These are phyloP conservation scores for Aspergillus affinis DNA, from an alignment of 495 filamentous ascomycete species.

Conservation along the genomic window DNA sequence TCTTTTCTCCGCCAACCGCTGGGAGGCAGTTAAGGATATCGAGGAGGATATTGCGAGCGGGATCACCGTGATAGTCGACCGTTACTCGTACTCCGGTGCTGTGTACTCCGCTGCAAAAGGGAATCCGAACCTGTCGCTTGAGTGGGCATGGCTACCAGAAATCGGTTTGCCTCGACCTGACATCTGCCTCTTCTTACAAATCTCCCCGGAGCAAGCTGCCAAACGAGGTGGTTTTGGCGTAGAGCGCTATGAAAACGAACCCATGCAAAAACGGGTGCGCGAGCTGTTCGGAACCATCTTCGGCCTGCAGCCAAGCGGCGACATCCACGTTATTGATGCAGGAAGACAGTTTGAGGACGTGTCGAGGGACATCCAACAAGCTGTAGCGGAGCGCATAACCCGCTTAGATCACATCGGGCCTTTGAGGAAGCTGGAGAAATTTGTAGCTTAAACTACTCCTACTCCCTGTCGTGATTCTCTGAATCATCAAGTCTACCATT, in stretches of 20 bases:
- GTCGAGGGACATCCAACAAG: conserved; percentile 57
- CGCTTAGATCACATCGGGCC: conserved; percentile 35
- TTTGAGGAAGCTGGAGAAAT: conserved; percentile 42
- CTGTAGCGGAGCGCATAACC: conserved; percentile 49
- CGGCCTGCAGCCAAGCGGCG: conserved; percentile 33
- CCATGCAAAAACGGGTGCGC: conserved; percentile 80
- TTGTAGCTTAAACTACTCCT: conserved; percentile 29
- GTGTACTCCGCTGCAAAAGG: conserved; percentile 95
- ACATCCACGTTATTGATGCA: conserved; percentile 51
- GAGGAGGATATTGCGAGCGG: conserved; percentile 59
- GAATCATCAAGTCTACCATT: neutral
- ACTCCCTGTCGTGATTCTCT: neutral
- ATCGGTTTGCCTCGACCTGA: conserved; percentile 86
- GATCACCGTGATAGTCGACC: conserved; percentile 78
- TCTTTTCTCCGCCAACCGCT: conserved; percentile 93
- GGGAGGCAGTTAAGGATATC: conserved; percentile 78
- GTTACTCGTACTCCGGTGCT: conserved; percentile 91
- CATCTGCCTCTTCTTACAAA: conserved; percentile 79
- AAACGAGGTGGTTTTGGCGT: conserved; percentile 79
- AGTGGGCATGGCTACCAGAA: conserved; percentile 82
- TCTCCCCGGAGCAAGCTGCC: conserved; percentile 69
- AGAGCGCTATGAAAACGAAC: conserved; percentile 83
- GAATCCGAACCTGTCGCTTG: conserved; percentile 64
- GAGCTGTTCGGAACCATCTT: conserved; percentile 62
- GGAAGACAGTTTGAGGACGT: conserved; percentile 54